Evolutionary conservation across 768 basidiomycete genomes (phyloP), one percentile per base, ranked within the genome.

Genomic region (Leccinum variicolor): DNA sequence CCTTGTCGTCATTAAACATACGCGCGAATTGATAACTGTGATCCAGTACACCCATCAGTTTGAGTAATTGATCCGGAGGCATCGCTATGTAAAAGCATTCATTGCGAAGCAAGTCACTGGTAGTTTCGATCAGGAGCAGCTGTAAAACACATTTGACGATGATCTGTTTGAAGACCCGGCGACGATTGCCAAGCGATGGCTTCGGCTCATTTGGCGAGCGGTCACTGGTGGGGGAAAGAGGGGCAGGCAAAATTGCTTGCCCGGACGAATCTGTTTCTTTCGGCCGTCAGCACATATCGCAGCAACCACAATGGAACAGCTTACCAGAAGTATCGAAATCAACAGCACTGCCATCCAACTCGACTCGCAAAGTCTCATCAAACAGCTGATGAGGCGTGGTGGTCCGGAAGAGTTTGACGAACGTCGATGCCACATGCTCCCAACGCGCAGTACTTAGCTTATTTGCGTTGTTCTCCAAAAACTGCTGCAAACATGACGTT

Each of bases 121-220:
- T 96, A 7, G 92, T 98, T 76, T 99, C 97, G 62, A 99, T 98
- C 36, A 99, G 81, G 54, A 98, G 80, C 21, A 99, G 76, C 66
- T 99, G 97, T 29, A 99, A 82, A 21, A 99, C 97, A 72, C 97
- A 99, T 89, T 98, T 98, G 63, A 98, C 94, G 60, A 99, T 98
- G 74, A 99, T 98, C 72, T 98, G 97, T 70, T 94, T 91, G 85
- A 99, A 99, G 55, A 92, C 84, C 45, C 87, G 83, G 47, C 92
- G 85, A 54, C 94, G 87, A 62, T 90, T 89, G 52, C 75, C 78
- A 46, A 85, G 73, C 6, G 86, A 83, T n/a, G 82, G 75, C 59
- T 81, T 79, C 10, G 75, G 67, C 61, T 81, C 81, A 8, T 74
- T 62, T 56, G 75, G 79, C 11, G 76, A 70, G 46, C 79, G 76